Conservation (phyloP, 2,329 filamentous ascomycete genomes). For the Fusarium sarcochroum region DNA sequence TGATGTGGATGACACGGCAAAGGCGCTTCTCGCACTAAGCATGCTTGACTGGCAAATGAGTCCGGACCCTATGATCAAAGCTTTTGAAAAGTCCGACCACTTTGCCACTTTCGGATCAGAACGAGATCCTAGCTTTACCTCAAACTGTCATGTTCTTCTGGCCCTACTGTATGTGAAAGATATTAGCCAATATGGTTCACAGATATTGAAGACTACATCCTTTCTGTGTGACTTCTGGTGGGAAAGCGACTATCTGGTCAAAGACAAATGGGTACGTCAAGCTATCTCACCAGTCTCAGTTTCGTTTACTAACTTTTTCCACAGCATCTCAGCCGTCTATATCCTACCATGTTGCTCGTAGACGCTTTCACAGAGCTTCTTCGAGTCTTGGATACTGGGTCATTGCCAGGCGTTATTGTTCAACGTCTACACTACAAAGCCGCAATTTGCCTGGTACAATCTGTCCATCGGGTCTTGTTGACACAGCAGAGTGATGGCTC, state of each 20-base stretch:
- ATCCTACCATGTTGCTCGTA: conserved; percentile 1
- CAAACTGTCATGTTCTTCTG: neutral
- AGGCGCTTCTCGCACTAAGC: neutral
- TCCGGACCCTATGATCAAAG: conserved; percentile 1
- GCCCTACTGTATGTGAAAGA: neutral
- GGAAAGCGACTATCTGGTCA: neutral
- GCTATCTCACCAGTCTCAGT: neutral
- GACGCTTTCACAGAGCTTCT: conserved; percentile 1
- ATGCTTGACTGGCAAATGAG: neutral
- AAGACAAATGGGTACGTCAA: conserved; percentile 12
- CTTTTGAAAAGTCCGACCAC: neutral
- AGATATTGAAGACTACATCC: neutral
- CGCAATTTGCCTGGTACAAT: neutral
- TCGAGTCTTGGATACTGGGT: neutral
- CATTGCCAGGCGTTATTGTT: neutral
- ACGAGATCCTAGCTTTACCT: conserved; percentile 11
- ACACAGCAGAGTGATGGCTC: neutral
- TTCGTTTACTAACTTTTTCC: neutral
- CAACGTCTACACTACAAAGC: neutral
- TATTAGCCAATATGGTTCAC: neutral
- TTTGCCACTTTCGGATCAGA: conserved; percentile 9
- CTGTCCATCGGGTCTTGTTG: neutral
- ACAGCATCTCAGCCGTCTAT: neutral
- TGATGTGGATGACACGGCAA: conserved; percentile 9
- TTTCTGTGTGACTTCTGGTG: conserved; percentile 7